Evolutionary conservation across 306 rosid species (phyloP).

Genomic region (Sophora flavescens): DNA sequence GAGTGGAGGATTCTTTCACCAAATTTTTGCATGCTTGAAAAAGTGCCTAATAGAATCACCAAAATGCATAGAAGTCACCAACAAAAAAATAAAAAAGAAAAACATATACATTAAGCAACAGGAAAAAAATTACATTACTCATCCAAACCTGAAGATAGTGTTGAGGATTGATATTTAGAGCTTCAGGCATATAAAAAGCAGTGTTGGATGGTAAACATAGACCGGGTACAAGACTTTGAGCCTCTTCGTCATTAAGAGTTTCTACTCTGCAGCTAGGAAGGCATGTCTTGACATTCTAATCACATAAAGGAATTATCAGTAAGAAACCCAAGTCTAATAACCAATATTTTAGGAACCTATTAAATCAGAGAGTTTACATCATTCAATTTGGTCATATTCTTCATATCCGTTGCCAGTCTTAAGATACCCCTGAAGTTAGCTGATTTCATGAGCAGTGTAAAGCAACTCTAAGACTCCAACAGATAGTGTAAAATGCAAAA

Average conservation of each 20-base stretch:
- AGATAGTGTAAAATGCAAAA: slow-evolving; percentile 28
- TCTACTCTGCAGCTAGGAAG: slow-evolving; percentile 84
- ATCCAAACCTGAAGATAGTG: slow-evolving; percentile 79
- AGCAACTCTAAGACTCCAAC: slow-evolving; percentile 48
- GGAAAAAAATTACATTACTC: not conserved
- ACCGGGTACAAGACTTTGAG: slow-evolving; percentile 70
- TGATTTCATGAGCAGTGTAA: slow-evolving; percentile 56
- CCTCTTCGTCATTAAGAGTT: slow-evolving; percentile 59
- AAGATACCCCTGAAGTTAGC: slow-evolving; percentile 86
- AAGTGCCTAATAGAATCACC: slow-evolving; percentile 67
- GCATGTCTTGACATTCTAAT: slow-evolving; percentile 79
- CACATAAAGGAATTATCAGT: slow-evolving; percentile 42
- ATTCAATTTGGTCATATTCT: slow-evolving; percentile 67
- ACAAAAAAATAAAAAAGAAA: not conserved
- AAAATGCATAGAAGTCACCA: slow-evolving; percentile 23
- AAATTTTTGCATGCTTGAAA: slow-evolving; percentile 71
- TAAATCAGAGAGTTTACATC: slow-evolving; percentile 62
- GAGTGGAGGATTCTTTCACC: slow-evolving; percentile 55
- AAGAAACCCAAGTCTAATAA: slow-evolving; percentile 32
- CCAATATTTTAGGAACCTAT: slow-evolving; percentile 28
- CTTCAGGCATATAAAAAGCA: slow-evolving; percentile 92
- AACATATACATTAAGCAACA: not conserved
- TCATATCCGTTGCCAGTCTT: slow-evolving; percentile 78
- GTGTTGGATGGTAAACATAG: slow-evolving; percentile 60
- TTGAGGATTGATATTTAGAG: slow-evolving; percentile 73